Base-by-base conservation (phyloP, 2,329 filamentous ascomycete genomes). In the Fusarium hostae region DNA sequence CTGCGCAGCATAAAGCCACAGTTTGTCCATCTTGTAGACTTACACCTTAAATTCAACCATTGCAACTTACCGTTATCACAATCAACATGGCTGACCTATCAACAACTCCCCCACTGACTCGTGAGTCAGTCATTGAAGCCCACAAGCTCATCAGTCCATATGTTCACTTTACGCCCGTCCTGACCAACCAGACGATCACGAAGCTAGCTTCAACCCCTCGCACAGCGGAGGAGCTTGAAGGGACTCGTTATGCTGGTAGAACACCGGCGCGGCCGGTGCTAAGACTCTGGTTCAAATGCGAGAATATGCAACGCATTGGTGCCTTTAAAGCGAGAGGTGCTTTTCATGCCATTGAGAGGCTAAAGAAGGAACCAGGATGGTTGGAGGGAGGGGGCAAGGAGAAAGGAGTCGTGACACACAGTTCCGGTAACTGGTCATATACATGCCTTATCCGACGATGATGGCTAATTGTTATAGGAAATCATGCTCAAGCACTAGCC, bases 241-340 rank as follows among this genome's bases (percentile, higher is more conserved):
- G 85, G 18, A 91, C 90, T 7, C 81, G 83, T 71, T 90, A 86
- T 83, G 79, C 87, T 73, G 87, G 86, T 9, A 82, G 86, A 41
- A 77, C 79, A n/a, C 86, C 90, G 0, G 89, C 92, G 2, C 83
- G 79, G 7, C 94, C 94, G 0, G 88, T 83, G 54, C 83, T 97
- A 41, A 86, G 89, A 16, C 86, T 98, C 57, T 96, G 93, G 85
- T 97, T 98, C 88, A 98, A 98, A 84, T 97, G 94, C 81, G 95
- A 98, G 85, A 98, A 98, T 81, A 85, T 94, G 64, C 96, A 98
- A 84, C 90, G 90, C 60, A 90, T 97, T 59, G 96, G 95, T 56
- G 95, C 95, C 2, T 98, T 98, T 85, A 98, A 98, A 83, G 92
- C 90, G 20, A 86, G 95, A 10, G 96, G 95, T 9, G 95, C 95